A percentile compares a stretch with the other conserved stretches of the same genome.
Conservation (phyloP, 2,329 filamentous ascomycete species). For the Colletotrichum sojae region DNA sequence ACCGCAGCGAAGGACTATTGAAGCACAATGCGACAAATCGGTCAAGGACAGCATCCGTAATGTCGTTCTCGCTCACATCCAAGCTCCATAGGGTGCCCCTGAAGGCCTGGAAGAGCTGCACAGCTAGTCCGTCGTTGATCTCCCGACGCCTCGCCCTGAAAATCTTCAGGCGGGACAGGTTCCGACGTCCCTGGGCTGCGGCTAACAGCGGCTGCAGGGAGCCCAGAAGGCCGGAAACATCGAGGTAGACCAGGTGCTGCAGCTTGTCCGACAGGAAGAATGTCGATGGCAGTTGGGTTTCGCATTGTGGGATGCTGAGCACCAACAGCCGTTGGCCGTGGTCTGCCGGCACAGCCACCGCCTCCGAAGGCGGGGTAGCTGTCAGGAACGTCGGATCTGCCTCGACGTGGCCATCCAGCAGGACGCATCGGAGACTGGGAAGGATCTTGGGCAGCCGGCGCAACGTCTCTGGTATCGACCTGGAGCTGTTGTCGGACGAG, state of each 20-base stretch:
- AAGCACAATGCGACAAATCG: conserved; percentile 52
- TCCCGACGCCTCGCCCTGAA: conserved; percentile 65
- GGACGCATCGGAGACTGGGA: conserved; percentile 60
- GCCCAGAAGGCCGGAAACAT: conserved; percentile 65
- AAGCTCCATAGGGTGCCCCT: conserved; percentile 67
- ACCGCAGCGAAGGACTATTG: conserved; percentile 49
- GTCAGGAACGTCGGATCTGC: conserved; percentile 58
- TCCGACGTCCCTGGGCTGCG: conserved; percentile 48
- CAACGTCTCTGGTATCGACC: conserved; percentile 57
- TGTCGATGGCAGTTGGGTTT: conserved; percentile 54
- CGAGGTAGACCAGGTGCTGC: conserved; percentile 64
- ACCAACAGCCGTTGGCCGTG: conserved; percentile 50
- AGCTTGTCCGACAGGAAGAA: conserved; percentile 58
- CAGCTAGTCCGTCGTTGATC: conserved; percentile 57
- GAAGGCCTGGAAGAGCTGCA: conserved; percentile 53
- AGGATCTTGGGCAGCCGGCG: conserved; percentile 55
- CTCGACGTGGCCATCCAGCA: conserved; percentile 63
- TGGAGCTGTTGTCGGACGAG: conserved; percentile 55
- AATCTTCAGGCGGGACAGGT: conserved; percentile 64
- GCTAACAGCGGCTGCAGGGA: conserved; percentile 56
- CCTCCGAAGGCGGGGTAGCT: conserved; percentile 33
- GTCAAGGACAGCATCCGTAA: conserved; percentile 62
- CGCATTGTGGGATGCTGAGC: conserved; percentile 62
- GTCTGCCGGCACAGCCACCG: conserved; percentile 5
- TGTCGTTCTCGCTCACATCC: conserved; percentile 66